Percentiles rank a stretch among this genome's conserved stretches.
phyloP scores from a whole-genome alignment of 495 filamentous ascomycete genomes.

The Penicillium steckii region DNA sequence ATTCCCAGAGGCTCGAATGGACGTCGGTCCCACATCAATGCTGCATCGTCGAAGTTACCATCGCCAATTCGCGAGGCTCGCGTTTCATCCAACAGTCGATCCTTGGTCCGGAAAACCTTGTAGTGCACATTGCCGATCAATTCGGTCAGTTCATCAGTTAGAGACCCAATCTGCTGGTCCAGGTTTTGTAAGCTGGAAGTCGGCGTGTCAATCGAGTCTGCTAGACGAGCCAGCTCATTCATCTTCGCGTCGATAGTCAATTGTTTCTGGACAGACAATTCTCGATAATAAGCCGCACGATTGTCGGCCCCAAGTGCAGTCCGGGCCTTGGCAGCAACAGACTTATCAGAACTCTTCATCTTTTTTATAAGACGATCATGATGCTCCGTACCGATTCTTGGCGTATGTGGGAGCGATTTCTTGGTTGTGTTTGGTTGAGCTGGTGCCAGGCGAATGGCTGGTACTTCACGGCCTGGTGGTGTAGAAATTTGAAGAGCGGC shows the following conservation, averaged over 20 bases:
- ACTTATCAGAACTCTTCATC: not conserved
- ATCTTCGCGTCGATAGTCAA: not conserved
- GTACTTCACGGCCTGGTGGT: slow-evolving; percentile 35
- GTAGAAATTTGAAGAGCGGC: slow-evolving; percentile 32
- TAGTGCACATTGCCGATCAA: slow-evolving; percentile 19
- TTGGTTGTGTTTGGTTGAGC: slow-evolving; percentile 6
- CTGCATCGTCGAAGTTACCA: slow-evolving; percentile 35
- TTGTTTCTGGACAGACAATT: not conserved
- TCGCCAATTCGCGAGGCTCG: slow-evolving; percentile 10
- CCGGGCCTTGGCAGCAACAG: not conserved
- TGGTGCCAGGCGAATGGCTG: slow-evolving; percentile 23
- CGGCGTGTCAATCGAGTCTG: not conserved
- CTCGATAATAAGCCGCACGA: not conserved
- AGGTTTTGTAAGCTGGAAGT: not conserved
- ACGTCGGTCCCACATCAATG: slow-evolving; percentile 64
- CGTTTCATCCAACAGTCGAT: slow-evolving; percentile 21
- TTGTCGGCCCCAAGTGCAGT: not conserved
- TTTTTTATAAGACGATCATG: slow-evolving; percentile 19
- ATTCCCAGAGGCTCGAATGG: slow-evolving; percentile 54
- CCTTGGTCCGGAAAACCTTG: slow-evolving; percentile 7
- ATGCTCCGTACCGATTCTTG: slow-evolving; percentile 13
- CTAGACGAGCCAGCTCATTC: not conserved
- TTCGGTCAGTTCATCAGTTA: not conserved
- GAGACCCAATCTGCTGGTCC: not conserved
- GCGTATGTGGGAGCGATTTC: slow-evolving; percentile 14